Evolutionary conservation across 2,329 filamentous ascomycete species (phyloP), one percentile per base, ranked within the genome.

Genomic region (Ramichloridium luteum): DNA sequence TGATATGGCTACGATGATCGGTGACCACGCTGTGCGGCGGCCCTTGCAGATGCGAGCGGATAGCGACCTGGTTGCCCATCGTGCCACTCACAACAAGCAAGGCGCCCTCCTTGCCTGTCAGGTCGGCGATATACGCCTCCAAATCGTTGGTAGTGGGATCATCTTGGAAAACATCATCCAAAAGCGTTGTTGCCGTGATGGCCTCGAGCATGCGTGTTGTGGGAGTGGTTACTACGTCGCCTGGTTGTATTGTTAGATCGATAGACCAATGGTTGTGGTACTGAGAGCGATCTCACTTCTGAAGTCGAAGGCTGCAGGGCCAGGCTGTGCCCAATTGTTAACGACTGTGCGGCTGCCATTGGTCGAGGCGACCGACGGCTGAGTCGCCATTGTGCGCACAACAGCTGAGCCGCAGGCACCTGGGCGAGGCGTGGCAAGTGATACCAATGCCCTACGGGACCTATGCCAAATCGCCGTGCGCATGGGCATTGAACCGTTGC

Each of bases 11-110:
- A 18, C 83, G 71, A 41, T 76, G 65, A 52, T 94, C 86, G 45
- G 80, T 83, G 6, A 94, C 61, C 4, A 94, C 72, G 5, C 72
- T 71, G 53, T 93, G 75, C 0, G 88, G 88, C 10, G 86, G 85
- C 38, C 82, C 78, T 1, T 65, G 70, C 10, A 94, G 67, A 37
- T 90, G 79, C 2, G 80, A 70, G 23, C 86, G 74, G 25, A 93
- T 67, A 0, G 80, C 77, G 12, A 94, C 65, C 55, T 93, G 85
- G 59, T 94, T 94, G 25, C 84, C 85, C 85, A 93, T 93, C 4
- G 86, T 93, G 3, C 88, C 88, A 0, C 82, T 90, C 37, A 92
- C 67, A 34, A 93, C 82, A 32, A 93, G 76, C 4, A 94, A 65
- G 0, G 72, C 80, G 5, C 74, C 74, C 48, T 85, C 77, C 46